Percentiles rank a stretch among this genome's conserved stretches.
Evolutionary conservation across 768 basidiomycete genomes (phyloP).

Genomic region (Lentinula sp.): DNA sequence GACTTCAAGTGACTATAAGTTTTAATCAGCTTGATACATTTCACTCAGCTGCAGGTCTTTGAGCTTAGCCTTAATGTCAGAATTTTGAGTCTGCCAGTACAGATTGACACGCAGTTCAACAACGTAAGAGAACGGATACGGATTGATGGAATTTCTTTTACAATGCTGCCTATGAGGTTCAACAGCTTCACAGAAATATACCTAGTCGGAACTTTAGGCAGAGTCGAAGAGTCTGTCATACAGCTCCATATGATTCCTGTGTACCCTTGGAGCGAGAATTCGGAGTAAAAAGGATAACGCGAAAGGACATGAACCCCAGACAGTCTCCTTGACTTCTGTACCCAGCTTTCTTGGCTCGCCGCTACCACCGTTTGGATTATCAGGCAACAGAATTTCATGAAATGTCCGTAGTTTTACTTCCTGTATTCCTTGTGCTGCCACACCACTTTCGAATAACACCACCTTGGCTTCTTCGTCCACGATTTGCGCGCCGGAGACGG

Average conservation of each 20-base stretch:
- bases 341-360: background rate
- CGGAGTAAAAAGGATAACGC: background rate
- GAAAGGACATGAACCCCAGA: constrained; percentile 1
- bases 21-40: no score
- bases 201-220: background rate
- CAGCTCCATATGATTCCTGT: background rate
- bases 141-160: no score
- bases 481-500: background rate
- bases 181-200: no score
- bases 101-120: no score
- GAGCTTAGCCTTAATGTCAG: no score
- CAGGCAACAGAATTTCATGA: background rate
- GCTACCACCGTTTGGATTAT: no score
- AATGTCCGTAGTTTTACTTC: background rate
- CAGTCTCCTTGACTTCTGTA: background rate
- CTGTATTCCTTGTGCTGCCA: background rate
- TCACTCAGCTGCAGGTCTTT: no score
- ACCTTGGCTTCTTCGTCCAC: background rate
- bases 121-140: no score
- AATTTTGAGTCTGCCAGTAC: no score
- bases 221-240: background rate
- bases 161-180: no score
- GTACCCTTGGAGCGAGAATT: background rate
- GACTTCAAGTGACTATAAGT: no score
- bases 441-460: background rate